Evolutionary conservation across 208 protist species (phyloP), one percentile per base, ranked within the genome.

Genomic region (Endotrypanum monterogeii): DNA sequence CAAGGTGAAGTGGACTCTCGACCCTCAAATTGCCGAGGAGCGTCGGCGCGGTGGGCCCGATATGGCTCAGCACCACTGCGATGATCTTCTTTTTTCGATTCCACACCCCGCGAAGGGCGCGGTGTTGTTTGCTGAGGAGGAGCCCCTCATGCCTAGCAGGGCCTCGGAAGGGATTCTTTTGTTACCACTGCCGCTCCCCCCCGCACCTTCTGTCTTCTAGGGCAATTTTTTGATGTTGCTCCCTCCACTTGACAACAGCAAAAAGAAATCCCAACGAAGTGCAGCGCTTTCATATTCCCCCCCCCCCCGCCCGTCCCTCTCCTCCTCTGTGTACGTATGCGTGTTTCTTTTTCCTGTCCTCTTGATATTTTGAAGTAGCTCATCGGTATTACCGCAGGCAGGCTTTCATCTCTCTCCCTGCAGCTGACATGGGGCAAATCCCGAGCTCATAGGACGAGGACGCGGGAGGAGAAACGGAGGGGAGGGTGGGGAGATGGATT

Each of bases 131-230:
- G 67, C 68, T 5, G 68, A 73, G 35, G 68, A 73, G 68, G 46
- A 44, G 50, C 55, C 54, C 28, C 68, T 73, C 46, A 46, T 61
- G 68, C 54, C 68, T 25, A 73, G 68, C 50, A 50, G 54, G 4
- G 55, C 55, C 32, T 73, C 54, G 68, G 68, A 41, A 41, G 54
- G 76, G 35, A 66, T 84, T 35, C 76, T 96, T 39, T 52, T 89
- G 44, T 65, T 94, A 32, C 83, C 92, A 20, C 77, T 96, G 83
- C 92, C 92, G 28, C 83, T 94, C 30, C 89, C 92, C 7, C 78
- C 92, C 12, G 89, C 88, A 4, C 83, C 89, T 3, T 90, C 91
- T 5, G 88, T 92, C 3, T 89, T 94, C 54, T 96, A 70, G 88
- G 44, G 18, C 57, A 74, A 41, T 46, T 79, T 12, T 62, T n/a